Conservation (phyloP, 2,329 filamentous ascomycete species). For the Xylaria sp. region DNA sequence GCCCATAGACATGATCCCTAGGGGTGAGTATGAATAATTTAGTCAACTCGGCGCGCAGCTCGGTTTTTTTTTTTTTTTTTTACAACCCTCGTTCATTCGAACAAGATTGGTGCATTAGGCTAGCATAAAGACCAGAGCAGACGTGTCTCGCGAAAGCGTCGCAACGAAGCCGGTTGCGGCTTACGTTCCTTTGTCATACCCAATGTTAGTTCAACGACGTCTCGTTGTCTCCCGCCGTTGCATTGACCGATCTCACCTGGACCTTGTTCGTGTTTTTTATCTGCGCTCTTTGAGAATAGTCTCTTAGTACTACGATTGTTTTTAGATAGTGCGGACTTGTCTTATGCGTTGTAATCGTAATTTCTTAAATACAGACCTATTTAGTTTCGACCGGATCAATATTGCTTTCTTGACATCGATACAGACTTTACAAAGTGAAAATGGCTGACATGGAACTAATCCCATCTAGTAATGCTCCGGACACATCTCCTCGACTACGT, state of each 20-base stretch:
- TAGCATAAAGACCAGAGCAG: slow-evolving; percentile 3
- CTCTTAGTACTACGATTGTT: background rate
- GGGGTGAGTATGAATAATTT: background rate
- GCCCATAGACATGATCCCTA: background rate
- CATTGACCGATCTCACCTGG: background rate
- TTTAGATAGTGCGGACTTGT: background rate
- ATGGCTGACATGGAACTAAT: background rate
- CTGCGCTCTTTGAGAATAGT: background rate
- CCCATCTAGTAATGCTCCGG: background rate
- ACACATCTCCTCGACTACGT: background rate
- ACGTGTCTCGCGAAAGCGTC: slow-evolving; percentile 6
- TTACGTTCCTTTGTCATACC: slow-evolving; percentile 9
- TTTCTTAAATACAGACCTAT: background rate
- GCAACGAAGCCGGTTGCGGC: slow-evolving; percentile 16
- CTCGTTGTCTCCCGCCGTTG: background rate
- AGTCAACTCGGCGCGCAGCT: too few relatives aligned
- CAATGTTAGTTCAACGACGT: background rate
- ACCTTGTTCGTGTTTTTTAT: background rate
- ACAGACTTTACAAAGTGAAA: too few relatives aligned
- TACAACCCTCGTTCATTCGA: background rate
- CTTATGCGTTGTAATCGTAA: background rate
- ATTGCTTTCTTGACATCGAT: background rate
- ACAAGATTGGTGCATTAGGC: background rate
- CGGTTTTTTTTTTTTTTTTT: too few relatives aligned
- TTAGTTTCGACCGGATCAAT: background rate